phyloP scores from a whole-genome alignment of 192 early-diverging fungal species.

The Coemansia sp. region DNA sequence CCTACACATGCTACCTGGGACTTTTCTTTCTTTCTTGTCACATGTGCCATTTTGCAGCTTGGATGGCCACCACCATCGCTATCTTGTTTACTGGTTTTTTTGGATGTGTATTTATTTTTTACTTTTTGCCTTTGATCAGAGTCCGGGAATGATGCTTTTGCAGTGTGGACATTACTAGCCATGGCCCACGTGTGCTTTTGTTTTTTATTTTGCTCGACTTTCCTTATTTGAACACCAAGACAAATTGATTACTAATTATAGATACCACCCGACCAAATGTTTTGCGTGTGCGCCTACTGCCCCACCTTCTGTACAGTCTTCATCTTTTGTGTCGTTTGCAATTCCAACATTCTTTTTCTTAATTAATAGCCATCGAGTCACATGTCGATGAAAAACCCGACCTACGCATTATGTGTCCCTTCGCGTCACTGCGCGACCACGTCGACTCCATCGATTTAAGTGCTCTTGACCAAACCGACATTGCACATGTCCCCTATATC shows the following conservation, averaged over 20 bases:
- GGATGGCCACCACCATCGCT: no score
- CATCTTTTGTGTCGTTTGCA: neutral
- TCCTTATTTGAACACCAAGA: neutral
- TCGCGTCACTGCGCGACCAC: slow-evolving; percentile 66
- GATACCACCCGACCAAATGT: neutral
- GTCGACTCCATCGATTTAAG: slow-evolving; percentile 69
- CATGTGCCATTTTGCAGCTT: neutral
- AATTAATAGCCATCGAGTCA: slow-evolving; percentile 77
- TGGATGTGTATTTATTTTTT: no score
- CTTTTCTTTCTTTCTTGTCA: neutral
- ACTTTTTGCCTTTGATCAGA: neutral
- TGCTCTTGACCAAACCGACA: slow-evolving; percentile 63
- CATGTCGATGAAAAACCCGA: slow-evolving; percentile 80
- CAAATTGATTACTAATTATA: slow-evolving; percentile 9
- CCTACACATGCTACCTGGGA: neutral
- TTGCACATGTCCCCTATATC: slow-evolving; percentile 83
- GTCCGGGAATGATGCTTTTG: neutral
- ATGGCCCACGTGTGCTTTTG: neutral
- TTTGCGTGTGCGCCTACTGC: neutral
- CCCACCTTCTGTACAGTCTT: neutral
- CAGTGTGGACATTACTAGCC: neutral
- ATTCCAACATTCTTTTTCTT: neutral
- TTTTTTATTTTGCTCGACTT: neutral
- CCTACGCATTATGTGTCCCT: slow-evolving; percentile 82
- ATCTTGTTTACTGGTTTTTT: no score